A percentile compares a stretch with the other conserved stretches of the same genome.
These are phyloP conservation scores for Pichia sp. DNA, from an alignment of 1,139 yeast species.

Conservation along the genomic window DNA sequence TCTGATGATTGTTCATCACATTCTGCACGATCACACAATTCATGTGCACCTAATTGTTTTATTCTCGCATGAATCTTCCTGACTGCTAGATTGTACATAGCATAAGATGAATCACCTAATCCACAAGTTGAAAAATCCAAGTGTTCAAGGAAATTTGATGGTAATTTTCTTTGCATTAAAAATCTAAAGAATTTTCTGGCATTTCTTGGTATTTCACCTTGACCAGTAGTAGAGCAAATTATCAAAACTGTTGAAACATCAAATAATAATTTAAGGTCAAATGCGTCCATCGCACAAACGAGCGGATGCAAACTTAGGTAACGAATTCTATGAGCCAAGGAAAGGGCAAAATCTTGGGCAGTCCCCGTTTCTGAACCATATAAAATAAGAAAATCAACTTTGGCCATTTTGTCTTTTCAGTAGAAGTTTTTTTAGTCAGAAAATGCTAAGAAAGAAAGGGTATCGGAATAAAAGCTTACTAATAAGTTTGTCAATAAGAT, in stretches of 20 bases:
- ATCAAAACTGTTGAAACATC: conserved; percentile 34
- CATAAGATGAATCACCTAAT: conserved; percentile 90
- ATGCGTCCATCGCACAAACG: conserved; percentile 56
- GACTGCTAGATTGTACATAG: conserved; percentile 79
- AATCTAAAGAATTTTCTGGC: conserved; percentile 68
- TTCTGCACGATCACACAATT: conserved; percentile 68
- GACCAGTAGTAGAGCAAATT: conserved; percentile 88
- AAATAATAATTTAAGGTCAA: conserved; percentile 45
- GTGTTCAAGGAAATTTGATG: conserved; percentile 55
- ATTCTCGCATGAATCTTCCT: conserved; percentile 74
- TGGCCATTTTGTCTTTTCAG: background rate
- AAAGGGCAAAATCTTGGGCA: conserved; percentile 76
- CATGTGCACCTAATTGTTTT: conserved; percentile 73
- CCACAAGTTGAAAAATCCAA: conserved; percentile 72
- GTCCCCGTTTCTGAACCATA: conserved; percentile 95
- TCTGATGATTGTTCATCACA: conserved; percentile 82
- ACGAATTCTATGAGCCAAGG: conserved; percentile 50
- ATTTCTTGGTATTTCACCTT: conserved; percentile 87
- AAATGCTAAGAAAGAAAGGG: background rate
- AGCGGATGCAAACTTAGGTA: conserved; percentile 49
- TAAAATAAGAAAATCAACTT: conserved; percentile 35
- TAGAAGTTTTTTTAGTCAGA: no score
- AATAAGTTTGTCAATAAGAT: background rate
- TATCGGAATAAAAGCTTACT: background rate
- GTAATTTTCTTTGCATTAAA: conserved; percentile 61